phyloP scores from a whole-genome alignment of 257 asterid genomes.

The Leonotis leonurus region DNA sequence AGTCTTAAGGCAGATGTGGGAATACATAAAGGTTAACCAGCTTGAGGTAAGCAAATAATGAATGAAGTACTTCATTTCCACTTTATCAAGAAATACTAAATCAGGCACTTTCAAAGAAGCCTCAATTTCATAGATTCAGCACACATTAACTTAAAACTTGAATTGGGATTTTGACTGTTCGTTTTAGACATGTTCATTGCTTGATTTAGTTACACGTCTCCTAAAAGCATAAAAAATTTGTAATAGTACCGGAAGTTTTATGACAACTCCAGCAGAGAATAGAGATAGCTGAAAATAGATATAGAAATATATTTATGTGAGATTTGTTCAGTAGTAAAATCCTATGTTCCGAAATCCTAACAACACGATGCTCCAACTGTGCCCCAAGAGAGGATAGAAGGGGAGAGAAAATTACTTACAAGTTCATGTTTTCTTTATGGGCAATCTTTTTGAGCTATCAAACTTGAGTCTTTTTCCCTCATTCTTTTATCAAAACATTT shows the following conservation, averaged over 20 bases:
- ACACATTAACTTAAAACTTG: not conserved
- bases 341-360: no score
- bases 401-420: not conserved
- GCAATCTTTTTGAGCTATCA: not conserved
- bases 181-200: not conserved
- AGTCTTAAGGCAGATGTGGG: constrained; percentile 72
- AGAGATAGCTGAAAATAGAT: not conserved
- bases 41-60: constrained; percentile 55
- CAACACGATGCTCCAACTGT: not conserved
- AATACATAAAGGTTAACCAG: constrained; percentile 61
- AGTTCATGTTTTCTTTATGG: not conserved
- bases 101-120: not conserved
- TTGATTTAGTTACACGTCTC: not conserved
- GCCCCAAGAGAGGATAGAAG: not conserved
- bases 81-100: not conserved
- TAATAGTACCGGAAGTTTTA: not conserved
- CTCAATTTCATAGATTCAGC: not conserved
- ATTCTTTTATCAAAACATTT: not conserved
- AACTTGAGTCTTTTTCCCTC: not conserved
- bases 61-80: not conserved
- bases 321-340: not conserved
- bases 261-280: not conserved
- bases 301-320: not conserved
- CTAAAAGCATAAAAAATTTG: not conserved
- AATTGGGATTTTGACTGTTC: not conserved